Percentiles rank a stretch among this genome's conserved stretches.
phyloP scores from a whole-genome alignment of 805 yeast species.

The Yamadazyma kitorensis region DNA sequence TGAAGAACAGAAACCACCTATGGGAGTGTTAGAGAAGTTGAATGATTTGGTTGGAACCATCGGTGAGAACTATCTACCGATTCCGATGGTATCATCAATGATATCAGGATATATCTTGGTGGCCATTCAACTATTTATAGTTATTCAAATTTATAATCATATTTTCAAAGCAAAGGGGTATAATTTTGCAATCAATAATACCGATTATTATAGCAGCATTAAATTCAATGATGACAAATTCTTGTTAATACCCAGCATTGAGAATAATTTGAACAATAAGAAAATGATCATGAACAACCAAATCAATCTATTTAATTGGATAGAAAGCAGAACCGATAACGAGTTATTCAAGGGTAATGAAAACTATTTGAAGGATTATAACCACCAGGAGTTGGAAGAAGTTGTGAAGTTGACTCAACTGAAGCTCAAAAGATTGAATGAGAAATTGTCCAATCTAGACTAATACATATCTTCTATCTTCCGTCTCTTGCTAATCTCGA shows the following conservation, averaged over 20 bases:
- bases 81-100: constrained; percentile 23
- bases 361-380: constrained; percentile 15
- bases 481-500: too few species aligned
- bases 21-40: constrained; percentile 17
- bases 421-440: constrained; percentile 7
- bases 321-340: constrained; percentile 25
- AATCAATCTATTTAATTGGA: constrained; percentile 71
- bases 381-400: constrained; percentile 46
- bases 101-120: constrained; percentile 21
- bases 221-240: constrained; percentile 33
- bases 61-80: constrained; percentile 23
- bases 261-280: constrained; percentile 24
- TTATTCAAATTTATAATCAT: background rate
- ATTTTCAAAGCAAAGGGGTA: background rate
- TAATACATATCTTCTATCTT: too few species aligned
- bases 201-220: background rate
- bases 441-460: too few species aligned
- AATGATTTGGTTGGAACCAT: constrained; percentile 19
- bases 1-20: constrained; percentile 14
- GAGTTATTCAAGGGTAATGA: constrained; percentile 4
- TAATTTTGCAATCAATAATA: background rate
- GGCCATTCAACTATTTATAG: constrained; percentile 13
- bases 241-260: constrained; percentile 40
- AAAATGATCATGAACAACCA: constrained; percentile 46
- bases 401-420: constrained; percentile 38